phyloP scores from a whole-genome alignment of 1,139 yeast genomes.

The Magnusiomyces sp. region DNA sequence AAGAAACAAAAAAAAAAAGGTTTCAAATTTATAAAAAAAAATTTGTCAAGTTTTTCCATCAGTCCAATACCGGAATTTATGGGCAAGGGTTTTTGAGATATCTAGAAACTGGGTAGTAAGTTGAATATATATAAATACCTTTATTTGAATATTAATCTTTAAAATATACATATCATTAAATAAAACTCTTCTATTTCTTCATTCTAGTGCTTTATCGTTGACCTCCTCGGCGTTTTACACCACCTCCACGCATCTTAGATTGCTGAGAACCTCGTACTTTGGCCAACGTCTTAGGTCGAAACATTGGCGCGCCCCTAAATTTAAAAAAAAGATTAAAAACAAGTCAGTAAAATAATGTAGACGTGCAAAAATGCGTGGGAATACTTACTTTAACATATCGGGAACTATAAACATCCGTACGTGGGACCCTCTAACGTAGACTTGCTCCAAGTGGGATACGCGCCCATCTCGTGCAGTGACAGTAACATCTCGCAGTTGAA shows the following conservation, averaged over 20 bases:
- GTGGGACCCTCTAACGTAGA: conserved; percentile 87
- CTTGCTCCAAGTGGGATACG: conserved; percentile 72
- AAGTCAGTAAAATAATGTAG: background rate
- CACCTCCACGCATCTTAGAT: conserved; percentile 2
- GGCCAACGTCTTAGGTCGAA: conserved; percentile 38
- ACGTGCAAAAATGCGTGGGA: background rate
- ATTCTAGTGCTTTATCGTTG: no score
- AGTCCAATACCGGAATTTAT: no score
- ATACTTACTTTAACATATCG: conserved; percentile 49
- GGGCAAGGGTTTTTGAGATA: no score
- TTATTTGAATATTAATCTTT: no score
- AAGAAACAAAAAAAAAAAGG: no score
- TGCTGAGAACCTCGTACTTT: conserved; percentile 20
- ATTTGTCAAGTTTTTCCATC: no score
- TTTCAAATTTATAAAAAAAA: no score
- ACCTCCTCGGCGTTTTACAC: conserved; percentile 1
- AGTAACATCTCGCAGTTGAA: conserved; percentile 74
- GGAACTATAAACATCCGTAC: conserved; percentile 80
- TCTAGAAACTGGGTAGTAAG: no score
- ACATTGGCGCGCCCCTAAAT: conserved; percentile 70
- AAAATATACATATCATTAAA: no score
- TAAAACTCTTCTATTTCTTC: no score
- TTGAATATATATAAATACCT: no score
- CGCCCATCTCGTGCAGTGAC: conserved; percentile 71
- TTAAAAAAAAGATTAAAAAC: background rate